Conservation (phyloP, 345 rosid species). For the Xanthoceras sorbifolium region DNA sequence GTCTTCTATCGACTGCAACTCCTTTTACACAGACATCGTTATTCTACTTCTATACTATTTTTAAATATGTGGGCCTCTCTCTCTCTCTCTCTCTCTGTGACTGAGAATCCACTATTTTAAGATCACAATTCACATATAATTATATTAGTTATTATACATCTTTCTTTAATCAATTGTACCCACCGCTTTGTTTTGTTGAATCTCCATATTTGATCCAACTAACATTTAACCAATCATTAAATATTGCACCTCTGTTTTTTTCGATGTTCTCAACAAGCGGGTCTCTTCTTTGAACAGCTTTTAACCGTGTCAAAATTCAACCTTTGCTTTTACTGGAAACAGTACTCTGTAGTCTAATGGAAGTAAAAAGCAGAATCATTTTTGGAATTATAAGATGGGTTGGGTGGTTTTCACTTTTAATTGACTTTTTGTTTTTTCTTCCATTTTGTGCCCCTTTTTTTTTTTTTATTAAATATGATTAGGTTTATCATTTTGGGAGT, state of each 20-base stretch:
- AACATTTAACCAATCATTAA: slow-evolving; percentile 13
- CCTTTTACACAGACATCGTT: neutral
- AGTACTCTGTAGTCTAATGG: slow-evolving; percentile 9
- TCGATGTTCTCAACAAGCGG: slow-evolving; percentile 3
- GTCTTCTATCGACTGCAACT: slow-evolving; percentile 5
- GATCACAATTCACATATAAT: neutral
- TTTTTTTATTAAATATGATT: slow-evolving; percentile 26
- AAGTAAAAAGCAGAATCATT: slow-evolving; percentile 33
- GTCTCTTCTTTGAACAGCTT: neutral
- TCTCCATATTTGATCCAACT: slow-evolving; percentile 24
- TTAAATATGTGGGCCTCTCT: slow-evolving; percentile 16
- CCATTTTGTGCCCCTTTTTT: slow-evolving; percentile 7
- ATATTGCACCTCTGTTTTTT: neutral
- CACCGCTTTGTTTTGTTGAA: neutral
- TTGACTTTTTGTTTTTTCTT: slow-evolving; percentile 14
- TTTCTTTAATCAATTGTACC: slow-evolving; percentile 17
- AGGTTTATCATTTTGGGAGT: slow-evolving; percentile 30
- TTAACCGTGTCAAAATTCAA: neutral
- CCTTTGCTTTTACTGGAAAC: slow-evolving; percentile 32
- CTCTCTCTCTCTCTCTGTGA: neutral
- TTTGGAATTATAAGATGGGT: slow-evolving; percentile 27
- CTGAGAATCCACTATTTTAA: neutral
- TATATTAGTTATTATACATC: neutral
- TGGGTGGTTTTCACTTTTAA: slow-evolving; percentile 31
- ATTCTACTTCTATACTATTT: slow-evolving; percentile 12